Evolutionary conservation across 2,329 filamentous ascomycete genomes (phyloP).

Genomic region (Chrysosphaeria jannelii): DNA sequence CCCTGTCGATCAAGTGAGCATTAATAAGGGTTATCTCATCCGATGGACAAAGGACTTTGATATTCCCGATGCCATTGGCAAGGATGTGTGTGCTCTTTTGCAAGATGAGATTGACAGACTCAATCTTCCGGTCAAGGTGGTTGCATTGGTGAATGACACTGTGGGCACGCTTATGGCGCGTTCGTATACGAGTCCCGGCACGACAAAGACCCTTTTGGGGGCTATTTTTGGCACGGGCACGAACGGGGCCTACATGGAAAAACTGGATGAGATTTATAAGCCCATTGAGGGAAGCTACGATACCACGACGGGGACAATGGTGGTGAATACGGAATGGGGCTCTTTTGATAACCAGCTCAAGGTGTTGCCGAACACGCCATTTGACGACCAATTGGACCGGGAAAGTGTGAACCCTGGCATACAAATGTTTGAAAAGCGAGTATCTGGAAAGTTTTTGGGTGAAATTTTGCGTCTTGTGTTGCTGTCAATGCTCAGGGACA

Average conservation of each 20-base stretch:
- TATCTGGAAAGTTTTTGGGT: conserved; percentile 93
- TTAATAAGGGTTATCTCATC: conserved; percentile 83
- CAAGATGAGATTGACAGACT: conserved; percentile 74
- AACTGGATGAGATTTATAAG: conserved; percentile 62
- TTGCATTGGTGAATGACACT: conserved; percentile 87
- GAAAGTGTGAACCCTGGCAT: conserved; percentile 73
- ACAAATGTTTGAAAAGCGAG: conserved; percentile 97
- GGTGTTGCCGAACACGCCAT: conserved; percentile 60
- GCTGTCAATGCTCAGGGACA: conserved; percentile 38
- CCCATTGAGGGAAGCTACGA: conserved; percentile 40
- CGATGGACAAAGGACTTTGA: conserved; percentile 98
- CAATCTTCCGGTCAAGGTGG: conserved; percentile 70
- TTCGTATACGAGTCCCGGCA: conserved; percentile 75
- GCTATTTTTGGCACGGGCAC: conserved; percentile 95
- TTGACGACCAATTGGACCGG: conserved; percentile 49
- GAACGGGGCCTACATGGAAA: conserved; percentile 93
- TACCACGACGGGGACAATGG: conserved; percentile 66
- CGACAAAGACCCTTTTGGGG: conserved; percentile 64
- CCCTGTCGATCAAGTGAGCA: conserved; percentile 74
- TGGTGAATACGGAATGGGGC: conserved; percentile 95
- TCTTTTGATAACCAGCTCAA: conserved; percentile 87
- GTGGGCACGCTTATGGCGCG: conserved; percentile 94
- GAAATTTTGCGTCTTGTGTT: conserved; percentile 66
- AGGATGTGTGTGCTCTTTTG: conserved; percentile 77
- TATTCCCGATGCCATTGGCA: conserved; percentile 74